Evolutionary conservation across 2,329 filamentous ascomycete genomes (phyloP).

Genomic region (Periconia sp.): DNA sequence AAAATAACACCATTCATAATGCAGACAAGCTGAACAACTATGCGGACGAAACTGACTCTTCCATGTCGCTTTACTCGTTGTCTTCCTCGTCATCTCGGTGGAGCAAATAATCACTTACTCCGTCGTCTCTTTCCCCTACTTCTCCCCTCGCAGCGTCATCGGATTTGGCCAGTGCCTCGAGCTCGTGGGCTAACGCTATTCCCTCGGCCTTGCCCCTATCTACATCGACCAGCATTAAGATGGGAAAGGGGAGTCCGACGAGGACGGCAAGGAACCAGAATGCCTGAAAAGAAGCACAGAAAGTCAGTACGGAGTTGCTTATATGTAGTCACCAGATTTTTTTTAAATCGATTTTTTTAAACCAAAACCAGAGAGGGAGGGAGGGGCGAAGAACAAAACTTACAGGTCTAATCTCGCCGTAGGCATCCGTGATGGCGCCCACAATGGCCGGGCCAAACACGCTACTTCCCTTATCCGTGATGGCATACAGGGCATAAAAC

Average conservation of each 20-base stretch:
- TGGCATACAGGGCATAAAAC: conserved; percentile 95
- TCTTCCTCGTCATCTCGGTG: conserved; percentile 14
- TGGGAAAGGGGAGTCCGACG: conserved; percentile 79
- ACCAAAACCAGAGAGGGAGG: neutral
- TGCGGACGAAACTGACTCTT: neutral
- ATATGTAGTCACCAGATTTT: too few relatives aligned
- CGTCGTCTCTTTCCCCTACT: conserved; percentile 9
- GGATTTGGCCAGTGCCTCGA: conserved; percentile 24
- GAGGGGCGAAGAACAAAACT: conserved; percentile 10
- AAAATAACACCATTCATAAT: neutral
- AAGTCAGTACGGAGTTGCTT: too few relatives aligned
- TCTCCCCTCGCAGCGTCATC: conserved; percentile 13
- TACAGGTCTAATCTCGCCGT: conserved; percentile 52
- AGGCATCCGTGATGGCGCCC: conserved; percentile 81
- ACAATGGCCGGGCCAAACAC: conserved; percentile 94
- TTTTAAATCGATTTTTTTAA: too few relatives aligned
- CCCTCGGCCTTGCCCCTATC: conserved; percentile 57
- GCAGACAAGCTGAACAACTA: neutral
- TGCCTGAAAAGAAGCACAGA: conserved; percentile 49
- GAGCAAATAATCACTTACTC: conserved; percentile 15
- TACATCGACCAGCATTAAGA: conserved; percentile 84
- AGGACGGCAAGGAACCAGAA: conserved; percentile 89
- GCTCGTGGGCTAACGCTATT: conserved; percentile 42
- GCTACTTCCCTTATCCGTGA: conserved; percentile 94
- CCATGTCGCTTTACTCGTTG: conserved; percentile 12